Evolutionary conservation across 306 rosid species (phyloP), one percentile per base, ranked within the genome.

Genomic region (Macrotyloma uniflorum): DNA sequence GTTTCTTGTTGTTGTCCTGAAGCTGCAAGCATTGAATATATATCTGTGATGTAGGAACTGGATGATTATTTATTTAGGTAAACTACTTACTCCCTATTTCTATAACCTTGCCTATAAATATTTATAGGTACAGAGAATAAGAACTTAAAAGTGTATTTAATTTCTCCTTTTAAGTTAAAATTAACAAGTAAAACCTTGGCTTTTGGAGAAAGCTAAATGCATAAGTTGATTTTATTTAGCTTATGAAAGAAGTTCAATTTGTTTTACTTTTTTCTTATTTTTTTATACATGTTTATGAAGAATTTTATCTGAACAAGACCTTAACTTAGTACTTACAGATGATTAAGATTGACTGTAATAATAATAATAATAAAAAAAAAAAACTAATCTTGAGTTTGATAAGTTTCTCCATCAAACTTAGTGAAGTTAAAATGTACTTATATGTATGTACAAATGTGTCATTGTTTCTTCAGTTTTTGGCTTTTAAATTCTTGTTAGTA

Each of bases 1-100:
- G 42, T 83, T 71, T 64, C 54, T 67, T 26, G 83, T 46, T 58
- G 67, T 79, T 79, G 47, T 58, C 64, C 57, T 49, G 58, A 45
- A 51, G 81, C 36, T 70, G 66, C 55, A 54, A 24, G 50, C 30
- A 63, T 64, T 79, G 45, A 54, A 24, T 53, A 36, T 53, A 36
- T 43, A 22, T 71, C 7, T 74, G 18, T 59, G 15, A 26, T 18
- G 35, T 9, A 13, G 75, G 46, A 53, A 26, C 35, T 26, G 24
- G 50, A 53, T 49, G 50, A 53, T 62, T 71, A 11, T 50, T 2
- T 46, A 40, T 66, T 20, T 40, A n/a, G 32, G 3, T 54, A 54
- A 10, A 54, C 32, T 9, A 5, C 64, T 22, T 23, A 11, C 2
- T 26, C 16, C 63, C 4, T 57, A 11, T 24, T 24, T 57, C 19